A percentile compares a stretch with the other conserved stretches of the same genome.
These are phyloP conservation scores for Brachypodium distachyon DNA, from an alignment of 202 grass and related monocot genomes.

Conservation along the genomic window DNA sequence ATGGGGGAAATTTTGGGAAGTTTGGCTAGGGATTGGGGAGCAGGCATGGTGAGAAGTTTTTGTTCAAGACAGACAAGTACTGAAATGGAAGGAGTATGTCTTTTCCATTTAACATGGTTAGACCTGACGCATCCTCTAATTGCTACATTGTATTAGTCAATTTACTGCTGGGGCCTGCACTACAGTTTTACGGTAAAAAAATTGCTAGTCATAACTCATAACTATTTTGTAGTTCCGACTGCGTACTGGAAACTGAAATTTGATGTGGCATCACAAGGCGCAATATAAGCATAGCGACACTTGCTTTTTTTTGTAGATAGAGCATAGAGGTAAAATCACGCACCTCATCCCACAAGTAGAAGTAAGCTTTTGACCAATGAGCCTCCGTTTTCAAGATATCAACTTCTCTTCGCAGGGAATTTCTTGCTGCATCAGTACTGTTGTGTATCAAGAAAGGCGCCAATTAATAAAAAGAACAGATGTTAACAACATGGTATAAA, in stretches of 20 bases:
- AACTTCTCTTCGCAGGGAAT: slow-evolving; percentile 71
- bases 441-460: slow-evolving; percentile 19
- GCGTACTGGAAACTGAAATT: neutral
- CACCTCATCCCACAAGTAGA: slow-evolving; percentile 99
- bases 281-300: neutral
- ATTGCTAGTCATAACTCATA: neutral
- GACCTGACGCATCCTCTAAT: neutral
- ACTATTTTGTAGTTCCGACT: neutral
- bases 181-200: no score
- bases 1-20: neutral
- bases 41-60: neutral
- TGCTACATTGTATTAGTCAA: no score
- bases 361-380: slow-evolving; percentile 96
- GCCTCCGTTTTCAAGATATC: slow-evolving; percentile 72
- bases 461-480: slow-evolving; percentile 7
- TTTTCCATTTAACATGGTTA: neutral
- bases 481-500: slow-evolving; percentile 21
- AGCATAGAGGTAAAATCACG: slow-evolving; percentile 16
- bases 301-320: neutral
- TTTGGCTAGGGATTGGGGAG: neutral
- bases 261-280: slow-evolving; percentile 1
- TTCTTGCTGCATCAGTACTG: slow-evolving; percentile 71
- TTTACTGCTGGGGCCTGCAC: no score
- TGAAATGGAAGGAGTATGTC: neutral
- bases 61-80: neutral